A percentile compares a stretch with the other conserved stretches of the same genome.
These are phyloP conservation scores for Pseudozyma thailandica DNA, from an alignment of 1,284 basidiomycete species.

Conservation along the genomic window DNA sequence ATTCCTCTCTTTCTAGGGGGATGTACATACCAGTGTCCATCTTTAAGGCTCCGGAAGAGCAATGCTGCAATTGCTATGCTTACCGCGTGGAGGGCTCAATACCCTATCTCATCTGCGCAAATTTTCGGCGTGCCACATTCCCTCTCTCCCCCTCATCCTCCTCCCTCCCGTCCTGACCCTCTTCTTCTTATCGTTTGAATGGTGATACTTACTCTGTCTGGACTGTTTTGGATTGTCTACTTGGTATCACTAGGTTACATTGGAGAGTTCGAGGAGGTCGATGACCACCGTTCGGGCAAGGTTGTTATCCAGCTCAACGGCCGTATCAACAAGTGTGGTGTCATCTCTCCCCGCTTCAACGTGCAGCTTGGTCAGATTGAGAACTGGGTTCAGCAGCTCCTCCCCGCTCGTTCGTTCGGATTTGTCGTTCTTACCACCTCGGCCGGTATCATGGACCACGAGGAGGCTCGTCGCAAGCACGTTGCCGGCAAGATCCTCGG, in stretches of 20 bases:
- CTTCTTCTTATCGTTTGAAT: not conserved
- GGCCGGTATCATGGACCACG: conserved; percentile 98
- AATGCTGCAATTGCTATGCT: conserved; percentile 54
- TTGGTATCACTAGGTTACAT: conserved; percentile 81
- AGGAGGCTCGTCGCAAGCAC: conserved; percentile 98
- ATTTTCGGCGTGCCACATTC: conserved; percentile 54
- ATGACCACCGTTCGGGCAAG: conserved; percentile 98
- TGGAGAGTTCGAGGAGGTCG: conserved; percentile 98
- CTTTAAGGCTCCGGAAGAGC: conserved; percentile 68
- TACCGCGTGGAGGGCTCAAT: conserved; percentile 39
- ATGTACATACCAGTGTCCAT: conserved; percentile 55
- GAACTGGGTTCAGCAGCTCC: conserved; percentile 74
- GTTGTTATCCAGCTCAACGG: conserved; percentile 98
- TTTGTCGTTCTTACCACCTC: conserved; percentile 97
- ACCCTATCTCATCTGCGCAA: conserved; percentile 44
- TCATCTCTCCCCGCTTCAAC: conserved; percentile 98
- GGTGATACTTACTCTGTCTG: not conserved
- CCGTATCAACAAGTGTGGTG: conserved; percentile 95
- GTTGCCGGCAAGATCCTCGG: conserved; percentile 81
- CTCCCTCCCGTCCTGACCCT: not conserved
- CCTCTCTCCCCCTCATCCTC: not conserved
- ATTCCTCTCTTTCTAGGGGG: not conserved
- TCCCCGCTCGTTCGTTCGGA: conserved; percentile 84
- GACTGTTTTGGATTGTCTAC: not conserved
- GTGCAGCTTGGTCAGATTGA: conserved; percentile 92